A percentile compares a stretch with the other conserved stretches of the same genome.
These are phyloP conservation scores for Rhododendron simsii DNA, from an alignment of 148 eudicot species.

Conservation along the genomic window DNA sequence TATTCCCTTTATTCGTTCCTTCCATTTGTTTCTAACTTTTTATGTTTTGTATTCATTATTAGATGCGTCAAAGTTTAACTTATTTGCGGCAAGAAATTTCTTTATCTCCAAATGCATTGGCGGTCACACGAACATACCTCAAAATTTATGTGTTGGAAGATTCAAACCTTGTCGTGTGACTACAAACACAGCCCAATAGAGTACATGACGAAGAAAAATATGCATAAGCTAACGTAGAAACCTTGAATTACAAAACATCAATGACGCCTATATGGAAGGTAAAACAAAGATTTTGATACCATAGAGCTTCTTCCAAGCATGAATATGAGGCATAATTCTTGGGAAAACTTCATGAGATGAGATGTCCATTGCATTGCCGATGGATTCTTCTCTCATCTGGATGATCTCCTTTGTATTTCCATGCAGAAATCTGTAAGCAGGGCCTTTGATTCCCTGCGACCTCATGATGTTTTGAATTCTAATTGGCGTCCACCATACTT, in stretches of 20 bases:
- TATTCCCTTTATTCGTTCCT: neutral
- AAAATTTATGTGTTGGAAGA: neutral
- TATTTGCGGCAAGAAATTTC: too few species aligned
- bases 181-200: neutral
- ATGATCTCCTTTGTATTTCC: conserved; percentile 24
- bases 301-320: conserved; percentile 14
- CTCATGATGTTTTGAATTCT: neutral
- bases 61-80: neutral
- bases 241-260: neutral
- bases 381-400: conserved; percentile 8
- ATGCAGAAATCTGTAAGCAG: conserved; percentile 17
- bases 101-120: neutral
- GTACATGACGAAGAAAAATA: neutral
- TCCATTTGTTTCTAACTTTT: neutral
- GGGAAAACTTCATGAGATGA: conserved; percentile 14
- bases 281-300: conserved; percentile 4
- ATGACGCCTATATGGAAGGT: neutral
- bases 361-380: neutral
- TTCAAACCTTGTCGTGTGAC: neutral
- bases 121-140: neutral
- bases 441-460: conserved; percentile 10
- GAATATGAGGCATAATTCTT: conserved; percentile 15
- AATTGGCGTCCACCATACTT: conserved; percentile 4
- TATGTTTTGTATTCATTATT: neutral
- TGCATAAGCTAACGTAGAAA: too few species aligned